Conservation (phyloP, 2,329 filamentous ascomycete species). For the Xylariaceae sp. region DNA sequence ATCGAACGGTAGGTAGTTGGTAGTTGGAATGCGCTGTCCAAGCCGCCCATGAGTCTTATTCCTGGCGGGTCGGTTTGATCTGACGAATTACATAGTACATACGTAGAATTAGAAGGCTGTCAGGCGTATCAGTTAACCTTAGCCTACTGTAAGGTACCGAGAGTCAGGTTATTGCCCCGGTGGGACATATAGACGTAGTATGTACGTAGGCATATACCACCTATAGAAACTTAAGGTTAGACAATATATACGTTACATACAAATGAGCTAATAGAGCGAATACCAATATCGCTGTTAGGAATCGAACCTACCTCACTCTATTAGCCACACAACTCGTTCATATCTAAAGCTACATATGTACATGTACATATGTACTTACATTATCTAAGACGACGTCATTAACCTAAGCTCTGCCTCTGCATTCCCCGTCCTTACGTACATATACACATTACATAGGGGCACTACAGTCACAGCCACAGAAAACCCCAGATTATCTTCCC, state of each 20-base stretch:
- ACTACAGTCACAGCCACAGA: not conserved
- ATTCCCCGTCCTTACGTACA: too few species aligned
- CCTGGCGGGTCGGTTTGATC: not conserved
- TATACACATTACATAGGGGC: not conserved
- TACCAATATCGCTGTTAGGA: too few species aligned
- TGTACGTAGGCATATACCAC: too few species aligned
- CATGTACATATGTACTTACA: too few species aligned
- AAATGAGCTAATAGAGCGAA: too few species aligned
- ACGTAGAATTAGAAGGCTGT: not conserved
- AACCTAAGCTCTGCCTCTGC: not conserved
- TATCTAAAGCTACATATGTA: too few species aligned
- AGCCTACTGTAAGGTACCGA: not conserved
- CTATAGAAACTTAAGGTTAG: too few species aligned
- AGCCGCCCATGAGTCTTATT: slow-evolving; percentile 3
- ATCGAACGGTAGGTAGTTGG: too few species aligned
- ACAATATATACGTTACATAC: too few species aligned
- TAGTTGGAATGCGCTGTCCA: slow-evolving; percentile 1
- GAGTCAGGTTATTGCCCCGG: not conserved
- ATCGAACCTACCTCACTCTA: too few species aligned
- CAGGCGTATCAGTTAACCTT: not conserved
- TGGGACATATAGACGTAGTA: not conserved
- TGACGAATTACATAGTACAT: not conserved
- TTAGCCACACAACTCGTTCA: too few species aligned
- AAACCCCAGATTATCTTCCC: not conserved
- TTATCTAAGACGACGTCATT: not conserved